Evolutionary conservation across 108 stramenopile genomes (phyloP), one percentile per base, ranked within the genome.

Genomic region (Cyclotella sp.): DNA sequence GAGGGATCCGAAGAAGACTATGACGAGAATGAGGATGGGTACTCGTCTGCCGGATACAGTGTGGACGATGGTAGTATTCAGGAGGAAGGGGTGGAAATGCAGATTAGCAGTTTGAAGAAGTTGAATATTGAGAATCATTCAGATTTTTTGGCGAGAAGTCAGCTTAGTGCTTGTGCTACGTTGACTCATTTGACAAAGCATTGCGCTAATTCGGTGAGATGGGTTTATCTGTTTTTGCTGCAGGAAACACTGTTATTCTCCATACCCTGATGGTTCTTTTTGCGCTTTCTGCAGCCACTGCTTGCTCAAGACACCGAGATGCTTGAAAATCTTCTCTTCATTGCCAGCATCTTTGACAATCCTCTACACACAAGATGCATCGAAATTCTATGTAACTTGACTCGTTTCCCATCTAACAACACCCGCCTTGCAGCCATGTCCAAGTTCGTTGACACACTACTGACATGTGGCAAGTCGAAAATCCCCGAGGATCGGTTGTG

Each of bases 361-460:
- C 91, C 88, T 8, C 69, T 93, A 24, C 91, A 92, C 75, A 87
- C 90, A 27, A 91, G 90, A 75, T 92, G 91, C 76, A 59, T 95
- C 19, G 94, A 95, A 69, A 90, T 91, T n/a, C n/a, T 95, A 26
- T 87, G 88, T 70, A 90, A 92, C 70, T 63, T 95, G 49, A 85
- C 90, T 7, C 81, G 92, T 24, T 91, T 95, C 64, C 94, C 91
- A 22, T 75, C 82, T 12, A 95, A 95, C 80, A 84, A 72, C 44
- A 62, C 61, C 14, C 22, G 63, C 18, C 58, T 95, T 55, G 87
- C 91, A 12, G 29, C 62, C 8, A 89, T 60, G 47, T 78, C 86
- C 18, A 87, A 72, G 26, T 62, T 92, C 6, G 58, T 91, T 26
- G 81, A 86, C 16, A 86, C 73, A 12, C 67, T 95, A 26, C 46